Evolutionary conservation across 179 eudicot species (phyloP), one percentile per base, ranked within the genome.

Genomic region (Spergularia azorica): DNA sequence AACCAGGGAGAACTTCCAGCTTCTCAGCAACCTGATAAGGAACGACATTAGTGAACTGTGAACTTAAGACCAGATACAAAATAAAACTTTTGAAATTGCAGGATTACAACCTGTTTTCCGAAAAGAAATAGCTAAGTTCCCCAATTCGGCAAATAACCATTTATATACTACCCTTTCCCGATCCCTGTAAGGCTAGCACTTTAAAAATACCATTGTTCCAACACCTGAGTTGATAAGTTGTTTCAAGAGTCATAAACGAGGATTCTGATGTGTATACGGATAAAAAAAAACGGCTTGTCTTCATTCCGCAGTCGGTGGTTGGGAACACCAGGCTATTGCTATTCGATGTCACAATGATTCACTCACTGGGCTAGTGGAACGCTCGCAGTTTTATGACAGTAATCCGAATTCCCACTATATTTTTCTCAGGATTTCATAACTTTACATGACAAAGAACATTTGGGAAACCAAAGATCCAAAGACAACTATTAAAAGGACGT

Each of bases 1-100:
- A 86, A 70, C 98, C 98, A 80, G 98, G 98, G 26, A 93, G 84
- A 84, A 95, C 98, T 78, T 95, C 97, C 71, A 95, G 98, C 83
- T 85, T 82, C 81, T 79, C 90, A 76, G 95, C 95, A 88, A 95
- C 89, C 98, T 95, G 76, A 41, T n/a, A 43, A 72, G 17, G 36
- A 59, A 76, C 67, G 6, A 66, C 7, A 56, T 36, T 43, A 68
- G 73, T 21, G 67, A 51, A 72, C 43, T 9, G 39, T 36, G 39
- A 36, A 36, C 39, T 26, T 79, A 36, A 41, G 21, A 75, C 20
- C 10, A 54, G 41, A 68, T 32, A 71, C 43, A 36, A 62, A 79
- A 67, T 59, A 3, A 18, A 10, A 52, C 21, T 43, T 46, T 60
- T 56, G 14, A 38, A 20, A 14, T 67, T 12, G 26, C 41, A 3